Evolutionary conservation across 2,329 filamentous ascomycete species (phyloP).

Genomic region (Leptographium radiaticola): DNA sequence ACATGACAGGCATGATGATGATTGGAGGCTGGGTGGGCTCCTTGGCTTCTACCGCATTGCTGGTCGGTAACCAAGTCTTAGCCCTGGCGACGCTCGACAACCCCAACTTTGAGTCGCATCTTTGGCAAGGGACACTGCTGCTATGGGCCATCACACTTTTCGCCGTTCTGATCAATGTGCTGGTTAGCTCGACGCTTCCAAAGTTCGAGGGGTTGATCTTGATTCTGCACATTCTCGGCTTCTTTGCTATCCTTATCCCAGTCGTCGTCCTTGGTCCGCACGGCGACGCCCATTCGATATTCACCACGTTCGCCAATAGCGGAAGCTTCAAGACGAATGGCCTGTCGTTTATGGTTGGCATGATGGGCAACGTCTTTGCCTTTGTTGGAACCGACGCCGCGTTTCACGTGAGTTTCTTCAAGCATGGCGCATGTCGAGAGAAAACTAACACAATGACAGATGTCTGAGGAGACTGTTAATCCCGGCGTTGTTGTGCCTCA

Average conservation of each 20-base stretch:
- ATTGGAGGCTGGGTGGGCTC: conserved; percentile 29
- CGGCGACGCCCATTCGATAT: conserved; percentile 19
- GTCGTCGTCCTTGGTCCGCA: conserved; percentile 12
- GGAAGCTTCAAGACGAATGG: conserved; percentile 31
- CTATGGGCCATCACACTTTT: conserved; percentile 31
- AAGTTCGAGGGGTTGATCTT: conserved; percentile 35
- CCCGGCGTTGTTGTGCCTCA: conserved; percentile 19
- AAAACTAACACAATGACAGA: conserved; percentile 8
- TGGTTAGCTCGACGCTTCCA: conserved; percentile 28
- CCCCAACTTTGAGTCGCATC: conserved; percentile 21
- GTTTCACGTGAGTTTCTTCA: conserved; percentile 1
- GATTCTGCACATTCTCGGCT: conserved; percentile 3
- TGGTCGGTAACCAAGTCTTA: conserved; percentile 32
- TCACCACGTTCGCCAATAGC: conserved; percentile 30
- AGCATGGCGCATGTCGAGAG: too few relatives aligned
- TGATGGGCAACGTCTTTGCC: conserved; percentile 24
- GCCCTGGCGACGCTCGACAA: conserved; percentile 26
- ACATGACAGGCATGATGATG: conserved; percentile 36
- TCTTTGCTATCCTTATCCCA: conserved; percentile 12
- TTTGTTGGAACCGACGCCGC: conserved; percentile 20
- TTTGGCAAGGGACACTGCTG: conserved; percentile 34
- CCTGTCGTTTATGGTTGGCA: conserved; percentile 30
- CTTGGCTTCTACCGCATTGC: conserved; percentile 22
- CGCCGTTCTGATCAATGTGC: conserved; percentile 35
- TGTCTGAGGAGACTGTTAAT: conserved; percentile 24